Evolutionary conservation across 805 yeast genomes (phyloP).

Genomic region (Wickerhamiella bombiphila): DNA sequence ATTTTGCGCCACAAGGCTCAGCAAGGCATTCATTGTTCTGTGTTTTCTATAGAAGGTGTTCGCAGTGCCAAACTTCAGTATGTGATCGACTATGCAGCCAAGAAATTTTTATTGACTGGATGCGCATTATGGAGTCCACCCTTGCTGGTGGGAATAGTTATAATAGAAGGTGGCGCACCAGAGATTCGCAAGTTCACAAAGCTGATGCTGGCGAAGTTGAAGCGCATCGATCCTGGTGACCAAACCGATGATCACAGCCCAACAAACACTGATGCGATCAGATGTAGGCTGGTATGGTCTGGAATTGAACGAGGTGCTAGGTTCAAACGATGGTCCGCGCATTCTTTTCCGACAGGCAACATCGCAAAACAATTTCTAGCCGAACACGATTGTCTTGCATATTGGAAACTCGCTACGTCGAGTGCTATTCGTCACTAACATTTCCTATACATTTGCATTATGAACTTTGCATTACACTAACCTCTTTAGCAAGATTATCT

Average conservation of each 20-base stretch:
- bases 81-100: constrained; percentile 70
- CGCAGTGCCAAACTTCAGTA: constrained; percentile 52
- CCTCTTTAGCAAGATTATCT: not conserved
- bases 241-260: too few relatives aligned
- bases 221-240: too few relatives aligned
- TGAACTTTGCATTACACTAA: not conserved
- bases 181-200: constrained; percentile 48
- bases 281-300: constrained; percentile 52
- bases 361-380: not conserved
- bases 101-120: constrained; percentile 55
- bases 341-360: constrained; percentile 13
- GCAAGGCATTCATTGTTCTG: constrained; percentile 42
- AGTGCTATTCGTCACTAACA: too few relatives aligned
- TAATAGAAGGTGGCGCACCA: constrained; percentile 63
- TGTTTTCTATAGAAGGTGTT: constrained; percentile 41
- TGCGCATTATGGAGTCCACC: constrained; percentile 23
- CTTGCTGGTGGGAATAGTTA: constrained; percentile 36
- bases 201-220: constrained; percentile 29
- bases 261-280: not conserved
- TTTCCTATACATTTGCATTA: not conserved
- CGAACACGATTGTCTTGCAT: not conserved
- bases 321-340: constrained; percentile 59
- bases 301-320: constrained; percentile 42
- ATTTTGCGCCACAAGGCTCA: constrained; percentile 32
- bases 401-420: not conserved